Conservation (phyloP, 1,139 yeast genomes). For the Candida smagusa region DNA sequence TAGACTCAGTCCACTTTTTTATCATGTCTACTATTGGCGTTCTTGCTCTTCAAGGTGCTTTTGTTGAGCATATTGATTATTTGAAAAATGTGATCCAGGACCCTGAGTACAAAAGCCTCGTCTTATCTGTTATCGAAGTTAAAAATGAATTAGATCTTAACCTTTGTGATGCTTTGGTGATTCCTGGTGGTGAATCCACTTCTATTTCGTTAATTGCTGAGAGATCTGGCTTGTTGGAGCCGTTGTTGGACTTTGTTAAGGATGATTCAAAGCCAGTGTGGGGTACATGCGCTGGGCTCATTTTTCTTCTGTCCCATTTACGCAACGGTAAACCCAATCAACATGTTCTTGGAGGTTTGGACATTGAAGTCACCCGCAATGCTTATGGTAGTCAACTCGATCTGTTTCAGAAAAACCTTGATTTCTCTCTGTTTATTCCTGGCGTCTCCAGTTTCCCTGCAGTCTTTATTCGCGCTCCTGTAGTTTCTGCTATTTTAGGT, state of each 20-base stretch:
- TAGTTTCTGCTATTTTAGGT: constrained; percentile 43
- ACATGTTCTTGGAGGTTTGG: constrained; percentile 60
- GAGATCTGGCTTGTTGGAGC: constrained; percentile 55
- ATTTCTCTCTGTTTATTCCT: constrained; percentile 46
- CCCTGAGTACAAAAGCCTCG: constrained; percentile 14
- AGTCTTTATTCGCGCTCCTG: constrained; percentile 78
- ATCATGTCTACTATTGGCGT: constrained; percentile 50
- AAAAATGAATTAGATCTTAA: constrained; percentile 49
- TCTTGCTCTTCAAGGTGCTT: constrained; percentile 80
- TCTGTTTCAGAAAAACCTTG: constrained; percentile 54
- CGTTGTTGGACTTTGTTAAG: constrained; percentile 51
- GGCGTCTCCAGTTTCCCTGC: constrained; percentile 48
- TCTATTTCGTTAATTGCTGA: constrained; percentile 72
- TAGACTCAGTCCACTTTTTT: too few relatives aligned
- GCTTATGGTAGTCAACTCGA: constrained; percentile 80
- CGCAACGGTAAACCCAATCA: constrained; percentile 58
- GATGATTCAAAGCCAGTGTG: constrained; percentile 54
- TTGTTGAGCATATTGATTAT: constrained; percentile 63
- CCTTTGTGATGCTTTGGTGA: constrained; percentile 57
- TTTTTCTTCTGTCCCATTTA: constrained; percentile 59
- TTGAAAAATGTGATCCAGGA: constrained; percentile 36
- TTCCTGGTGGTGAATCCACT: constrained; percentile 85
- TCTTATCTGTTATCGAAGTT: constrained; percentile 45
- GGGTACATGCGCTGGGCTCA: constrained; percentile 90
- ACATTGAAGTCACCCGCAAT: constrained; percentile 63